phyloP scores from a whole-genome alignment of 257 asterid genomes.

The Petrea volubilis region DNA sequence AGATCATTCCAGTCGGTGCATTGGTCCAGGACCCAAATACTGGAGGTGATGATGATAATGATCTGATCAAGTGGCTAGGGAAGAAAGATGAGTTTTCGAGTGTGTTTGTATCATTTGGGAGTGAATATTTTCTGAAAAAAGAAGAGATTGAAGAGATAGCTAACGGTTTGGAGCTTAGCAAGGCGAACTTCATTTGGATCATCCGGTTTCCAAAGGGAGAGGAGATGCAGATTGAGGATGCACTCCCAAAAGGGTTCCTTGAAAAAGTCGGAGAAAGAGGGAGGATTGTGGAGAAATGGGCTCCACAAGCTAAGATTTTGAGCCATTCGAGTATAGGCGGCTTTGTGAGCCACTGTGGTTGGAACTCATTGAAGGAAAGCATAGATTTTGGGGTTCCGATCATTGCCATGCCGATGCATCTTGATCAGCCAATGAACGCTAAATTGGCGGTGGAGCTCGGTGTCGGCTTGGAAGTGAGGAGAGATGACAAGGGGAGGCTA shows the following conservation, averaged over 20 bases:
- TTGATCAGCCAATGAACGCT: slow-evolving; percentile 45
- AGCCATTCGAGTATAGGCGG: slow-evolving; percentile 33
- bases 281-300: slow-evolving; percentile 34
- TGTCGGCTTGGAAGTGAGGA: slow-evolving; percentile 38
- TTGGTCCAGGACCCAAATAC: slow-evolving; percentile 1
- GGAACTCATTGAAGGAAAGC: slow-evolving; percentile 39
- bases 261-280: slow-evolving; percentile 41
- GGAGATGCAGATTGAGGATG: slow-evolving; percentile 23
- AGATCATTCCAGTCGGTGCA: slow-evolving; percentile 38
- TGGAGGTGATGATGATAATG: background rate
- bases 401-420: slow-evolving; percentile 43
- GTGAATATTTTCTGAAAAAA: slow-evolving; percentile 43
- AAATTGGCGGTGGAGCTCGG: slow-evolving; percentile 35
- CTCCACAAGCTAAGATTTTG: slow-evolving; percentile 37
- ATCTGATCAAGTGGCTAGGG: slow-evolving; percentile 49
- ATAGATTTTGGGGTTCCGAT: slow-evolving; percentile 37
- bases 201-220: slow-evolving; percentile 40
- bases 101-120: slow-evolving; percentile 60
- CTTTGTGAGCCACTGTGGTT: slow-evolving; percentile 46
- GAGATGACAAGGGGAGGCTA: slow-evolving; percentile 26
- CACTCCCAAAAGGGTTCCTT: slow-evolving; percentile 38
- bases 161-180: slow-evolving; percentile 48
- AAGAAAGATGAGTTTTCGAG: slow-evolving; percentile 32
- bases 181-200: slow-evolving; percentile 57
- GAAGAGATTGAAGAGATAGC: slow-evolving; percentile 54